Percentiles rank a stretch among this genome's conserved stretches.
phyloP scores from a whole-genome alignment of 305 asterid species.

The Solanum hybrid region DNA sequence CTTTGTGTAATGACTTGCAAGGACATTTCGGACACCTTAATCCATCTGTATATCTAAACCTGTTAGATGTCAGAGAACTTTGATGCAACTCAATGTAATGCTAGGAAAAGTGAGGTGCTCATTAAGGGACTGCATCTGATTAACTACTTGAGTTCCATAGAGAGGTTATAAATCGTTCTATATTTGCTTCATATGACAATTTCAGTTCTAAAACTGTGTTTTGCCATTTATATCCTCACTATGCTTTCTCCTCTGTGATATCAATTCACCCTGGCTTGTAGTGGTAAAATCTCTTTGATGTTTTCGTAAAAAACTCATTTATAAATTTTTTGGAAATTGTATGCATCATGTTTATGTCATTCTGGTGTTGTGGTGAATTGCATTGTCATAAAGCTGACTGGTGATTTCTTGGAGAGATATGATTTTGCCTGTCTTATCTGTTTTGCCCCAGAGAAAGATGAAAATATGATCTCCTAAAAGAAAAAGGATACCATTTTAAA shows the following conservation, averaged over 20 bases:
- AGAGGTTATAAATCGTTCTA: neutral
- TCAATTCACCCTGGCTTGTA: neutral
- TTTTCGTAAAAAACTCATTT: neutral
- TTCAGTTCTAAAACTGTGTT: neutral
- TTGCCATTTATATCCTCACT: neutral
- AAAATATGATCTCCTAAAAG: neutral
- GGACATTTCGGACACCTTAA: neutral
- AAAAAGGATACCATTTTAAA: neutral
- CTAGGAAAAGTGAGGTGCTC: neutral
- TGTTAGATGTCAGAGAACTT: neutral
- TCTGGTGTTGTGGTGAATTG: neutral
- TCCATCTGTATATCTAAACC: neutral
- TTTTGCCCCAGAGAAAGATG: neutral
- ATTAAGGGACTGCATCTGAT: neutral
- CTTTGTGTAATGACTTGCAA: neutral
- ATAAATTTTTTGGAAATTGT: neutral
- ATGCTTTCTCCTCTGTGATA: neutral
- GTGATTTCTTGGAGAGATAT: neutral
- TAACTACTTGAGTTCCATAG: neutral
- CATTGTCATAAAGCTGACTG: neutral
- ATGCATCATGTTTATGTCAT: neutral
- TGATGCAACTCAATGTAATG: neutral
- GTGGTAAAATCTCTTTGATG: neutral
- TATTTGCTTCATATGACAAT: neutral
- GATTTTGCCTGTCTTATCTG: neutral